Evolutionary conservation across 2,329 filamentous ascomycete species (phyloP), one percentile per base, ranked within the genome.

Genomic region (Atkinsonella texensis): DNA sequence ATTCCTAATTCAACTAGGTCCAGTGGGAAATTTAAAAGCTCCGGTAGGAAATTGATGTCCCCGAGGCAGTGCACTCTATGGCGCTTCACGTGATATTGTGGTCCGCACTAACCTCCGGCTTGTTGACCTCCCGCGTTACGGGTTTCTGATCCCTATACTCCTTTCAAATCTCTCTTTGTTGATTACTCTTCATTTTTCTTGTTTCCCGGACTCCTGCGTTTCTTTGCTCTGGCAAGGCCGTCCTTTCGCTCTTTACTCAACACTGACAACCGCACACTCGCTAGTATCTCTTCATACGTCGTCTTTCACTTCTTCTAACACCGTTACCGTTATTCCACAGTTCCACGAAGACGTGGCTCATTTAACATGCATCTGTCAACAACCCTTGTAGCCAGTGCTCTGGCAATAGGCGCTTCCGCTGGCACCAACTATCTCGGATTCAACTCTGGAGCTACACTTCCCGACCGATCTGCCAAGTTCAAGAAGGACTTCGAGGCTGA

Each of bases 381-480:
- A 40, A 59, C 65, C 43, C 47, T 73, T 48, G 65, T 67, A 52
- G 65, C 69, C 55, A 60, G 65, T 60, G 64, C 64, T 49, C 64
- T 74, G 57, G 70, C 68, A 53, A 55, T 68, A 32, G 65, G 68
- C 54, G 68, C 60, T 48, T 67, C 70, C 44, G 67, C 66, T 39
- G 63, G 61, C 54, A 60, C 69, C 58, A 75, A 74, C 70, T 76
- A 74, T 62, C 70, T 76, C 31, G 74, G 74, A 56, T 77, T 77
- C 71, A 77, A 76, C 71, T 75, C 73, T 0, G 74, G 74, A 53
- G 63, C 70, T 48, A 74, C 70, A 40, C 61, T 69, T 46, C 63
- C 68, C 57, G 71, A 75, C 64, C 65, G 66, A 54, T 71, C 70
- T 9, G 73, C 73, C 67, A 77, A 77, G 71, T 72, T 74, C 67